Conservation (phyloP, 1,139 yeast genomes). For the Nematodospora anomalae region DNA sequence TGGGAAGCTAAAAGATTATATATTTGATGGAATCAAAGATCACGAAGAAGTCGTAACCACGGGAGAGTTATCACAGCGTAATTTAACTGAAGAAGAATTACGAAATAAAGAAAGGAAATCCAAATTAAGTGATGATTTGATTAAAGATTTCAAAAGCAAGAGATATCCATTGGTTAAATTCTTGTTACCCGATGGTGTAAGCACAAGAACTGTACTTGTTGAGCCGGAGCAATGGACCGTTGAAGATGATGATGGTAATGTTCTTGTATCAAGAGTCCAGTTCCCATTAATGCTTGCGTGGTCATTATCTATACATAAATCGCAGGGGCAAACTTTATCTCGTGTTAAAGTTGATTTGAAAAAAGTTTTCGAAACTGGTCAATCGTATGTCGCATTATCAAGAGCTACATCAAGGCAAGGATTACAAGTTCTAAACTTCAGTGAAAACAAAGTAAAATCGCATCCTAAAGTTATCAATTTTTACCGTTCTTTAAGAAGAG, state of each 20-base stretch:
- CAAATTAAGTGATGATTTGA: constrained; percentile 19
- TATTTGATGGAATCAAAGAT: constrained; percentile 21
- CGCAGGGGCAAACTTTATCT: constrained; percentile 93
- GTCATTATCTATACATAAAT: constrained; percentile 93
- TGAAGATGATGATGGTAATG: constrained; percentile 37
- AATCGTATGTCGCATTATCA: constrained; percentile 90
- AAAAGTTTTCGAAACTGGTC: constrained; percentile 85
- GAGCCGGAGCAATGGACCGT: constrained; percentile 47
- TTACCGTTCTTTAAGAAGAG: constrained; percentile 38
- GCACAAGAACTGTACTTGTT: constrained; percentile 61
- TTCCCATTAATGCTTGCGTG: constrained; percentile 88
- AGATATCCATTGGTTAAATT: constrained; percentile 77
- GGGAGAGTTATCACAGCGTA: constrained; percentile 8
- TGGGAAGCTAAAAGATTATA: constrained; percentile 22
- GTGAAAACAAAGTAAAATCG: constrained; percentile 54
- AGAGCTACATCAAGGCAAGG: constrained; percentile 82
- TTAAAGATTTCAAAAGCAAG: constrained; percentile 27
- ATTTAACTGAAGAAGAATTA: constrained; percentile 12
- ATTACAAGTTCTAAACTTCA: constrained; percentile 72
- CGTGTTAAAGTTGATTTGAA: constrained; percentile 78
- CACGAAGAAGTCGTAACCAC: constrained; percentile 7
- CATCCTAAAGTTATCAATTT: constrained; percentile 64
- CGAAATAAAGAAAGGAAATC: constrained; percentile 22
- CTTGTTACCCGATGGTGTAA: constrained; percentile 60
- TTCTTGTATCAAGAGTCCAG: constrained; percentile 45